Evolutionary conservation across 1,284 basidiomycete species (phyloP), one percentile per base, ranked within the genome.

Genomic region (Quambalaria eucalypti): DNA sequence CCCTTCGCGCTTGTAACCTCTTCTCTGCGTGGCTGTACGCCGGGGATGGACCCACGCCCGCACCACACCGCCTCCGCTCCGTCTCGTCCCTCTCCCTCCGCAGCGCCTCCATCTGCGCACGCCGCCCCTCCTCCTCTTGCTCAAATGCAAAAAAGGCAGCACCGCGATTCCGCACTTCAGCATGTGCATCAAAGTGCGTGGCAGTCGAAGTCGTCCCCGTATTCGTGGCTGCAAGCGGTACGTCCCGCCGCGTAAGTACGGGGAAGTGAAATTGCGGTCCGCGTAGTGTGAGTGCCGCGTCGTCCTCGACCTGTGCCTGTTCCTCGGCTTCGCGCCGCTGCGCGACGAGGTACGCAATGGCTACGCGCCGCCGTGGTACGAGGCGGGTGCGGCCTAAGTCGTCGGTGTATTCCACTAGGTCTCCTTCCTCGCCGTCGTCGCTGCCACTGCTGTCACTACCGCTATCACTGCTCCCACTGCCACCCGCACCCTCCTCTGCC

Each of bases 121-220:
- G 77, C 36, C 92, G 81, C 28, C 81, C 82, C 60, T 87, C 85
- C 66, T 90, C 87, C 67, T 93, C 88, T 1, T 76, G 81, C 5
- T 87, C 87, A 75, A 96, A 91, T 68, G 87, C 84, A 72, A 91
- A 92, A 77, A 86, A 87, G 0, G 83, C 90, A 1, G 90, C 90
- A 29, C 87, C 91, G 69, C 85, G 85, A 14, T 85, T 82, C 9
- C 92, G 86, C 14, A 87, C 84, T 76, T 96, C 91, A 51, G 78
- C 78, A 0, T 82, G 80, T 0, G 88, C 81, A 73, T 95, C 88
- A 74, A 90, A 96, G 73, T 91, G 88, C 10, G 8, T 8, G 9
- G 31, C 31, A n/a, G n/a, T n/a, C n/a, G n/a, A n/a, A n/a, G 31
- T 33, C 31, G 9, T 33, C 9, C 16, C 31, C 31, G 8, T 8